Evolutionary conservation across 495 filamentous ascomycete species (phyloP), one percentile per base, ranked within the genome.

Genomic region (Tuber melanosporum): DNA sequence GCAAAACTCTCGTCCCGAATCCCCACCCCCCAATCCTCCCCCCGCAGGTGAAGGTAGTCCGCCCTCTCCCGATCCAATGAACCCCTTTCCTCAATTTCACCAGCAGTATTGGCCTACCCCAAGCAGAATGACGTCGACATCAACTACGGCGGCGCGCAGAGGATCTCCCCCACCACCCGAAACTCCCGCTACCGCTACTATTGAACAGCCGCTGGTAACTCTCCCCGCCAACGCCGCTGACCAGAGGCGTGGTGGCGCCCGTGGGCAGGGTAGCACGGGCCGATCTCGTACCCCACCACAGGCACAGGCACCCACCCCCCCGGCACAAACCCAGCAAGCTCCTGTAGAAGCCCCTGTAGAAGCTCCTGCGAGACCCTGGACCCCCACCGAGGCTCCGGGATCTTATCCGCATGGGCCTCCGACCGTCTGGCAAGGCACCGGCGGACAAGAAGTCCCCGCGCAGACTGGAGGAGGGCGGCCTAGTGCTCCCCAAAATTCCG

Each of bases 81-180:
- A 86, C 76, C 86, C 85, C 47, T 89, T 87, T 80, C 85, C 86
- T 42, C 86, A 89, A 42, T 89, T 88, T 81, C 89, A 89, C 75
- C 91, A 92, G 80, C 90, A 91, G 79, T 92, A 91, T 84, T 92
- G 88, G 83, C 90, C 91, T 39, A 89, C 91, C 71, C 89, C 86
- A 84, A 74, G 86, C 76, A 98, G 84, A 92, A 94, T 85, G 43
- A 94, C 94, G 22, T 98, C 95, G 0, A 97, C 90, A 0, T 97
- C 94, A 2, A 99, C 95, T 12, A 98, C 96, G 15, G 89, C 93
- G 75, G 95, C 95, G 45, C 91, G 93, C 83, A 89, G 95, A 78
- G 95, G 95, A 32, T 98, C 95, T 36, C 95, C 95, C 3, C 94
- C 96, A 9, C 95, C 95, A 6, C 95, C 95, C 5, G 96, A 98